Base-by-base conservation (phyloP, 495 filamentous ascomycete species). In the Venustampulla echinocandica region DNA sequence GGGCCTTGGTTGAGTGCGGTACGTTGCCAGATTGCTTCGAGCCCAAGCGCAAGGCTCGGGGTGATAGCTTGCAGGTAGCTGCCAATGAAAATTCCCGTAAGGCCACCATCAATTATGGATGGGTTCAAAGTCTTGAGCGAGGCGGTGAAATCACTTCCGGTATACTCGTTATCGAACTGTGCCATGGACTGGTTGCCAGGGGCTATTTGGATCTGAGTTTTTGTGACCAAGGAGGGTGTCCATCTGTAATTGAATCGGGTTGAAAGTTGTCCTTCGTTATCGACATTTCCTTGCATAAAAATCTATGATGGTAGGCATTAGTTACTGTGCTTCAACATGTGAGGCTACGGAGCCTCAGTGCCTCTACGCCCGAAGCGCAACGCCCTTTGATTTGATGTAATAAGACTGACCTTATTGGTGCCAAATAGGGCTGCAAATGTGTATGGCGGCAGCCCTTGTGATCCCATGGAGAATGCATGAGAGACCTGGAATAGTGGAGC, bases 51-150 rank as follows among this genome's bases (percentile, higher is more conserved):
- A 49, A 99, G 75, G 44, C 79, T 76, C 49, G 89, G 87, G 10
- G 93, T 97, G 37, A 99, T 65, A 30, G 87, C 84, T 64, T 99
- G 93, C 18, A 99, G 76, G 64, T 96, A 96, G 69, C 84, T 89
- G 44, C 88, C 87, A 56, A 99, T 86, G 56, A 87, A 87, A 64
- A 96, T 92, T 56, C 93, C 93, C 11, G 88, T 97, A 39, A 97
- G 66, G 34, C 87, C 85, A 42, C 90, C 90, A 54, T 96, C 89
- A 32, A 99, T 75, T 50, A 80, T 66, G 5, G 87, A 94, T n/a
- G 92, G 89, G 70, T 97, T 96, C 55, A 97, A 74, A 42, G 85
- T 75, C 72, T 96, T 97, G 44, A 99, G 48, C 10, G 84, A 87
- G 7, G 87, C 85, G 4, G 84, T 86, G 66, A 97, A 99, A 66